Base-by-base conservation (phyloP, 2,329 filamentous ascomycete species). In the Fulvia fulva region DNA sequence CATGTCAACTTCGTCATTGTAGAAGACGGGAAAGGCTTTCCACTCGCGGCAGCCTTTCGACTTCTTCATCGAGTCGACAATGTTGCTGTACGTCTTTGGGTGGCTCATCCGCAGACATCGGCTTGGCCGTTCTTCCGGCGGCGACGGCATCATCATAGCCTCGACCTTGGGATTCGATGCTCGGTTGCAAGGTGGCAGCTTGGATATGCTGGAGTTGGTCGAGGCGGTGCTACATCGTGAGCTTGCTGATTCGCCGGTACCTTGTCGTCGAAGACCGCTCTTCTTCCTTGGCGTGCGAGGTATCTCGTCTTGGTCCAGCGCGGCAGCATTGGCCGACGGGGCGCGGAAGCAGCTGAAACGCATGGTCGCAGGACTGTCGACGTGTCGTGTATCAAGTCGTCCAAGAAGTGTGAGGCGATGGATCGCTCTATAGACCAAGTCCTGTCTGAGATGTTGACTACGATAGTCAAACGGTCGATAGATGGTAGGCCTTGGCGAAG, bases 61-160 rank as follows among this genome's bases (percentile, higher is more conserved):
- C 34, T 45, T 47, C 60, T 71, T 71, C 70, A 72, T 72, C 11
- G 63, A 62, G 51, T 65, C 61, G 53, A 72, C 68, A n/a, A 72
- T 69, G 54, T 68, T 62, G 59, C 64, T 62, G 58, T 72, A 72
- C 9, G 63, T 67, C 58, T 66, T 67, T 12, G 70, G 70, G 34
- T 70, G 65, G 56, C 65, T 68, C 49, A 72, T 62, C 23, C 70
- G 63, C 44, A 72, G 51, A 61, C 70, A 72, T 37, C 65, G 62
- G 61, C 66, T 68, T 8, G 66, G 59, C 26, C 63, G 50, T 3
- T 60, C 45, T 57, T 65, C 67, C 12, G 59, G 53, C 3, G 70
- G 70, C 9, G 67, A 54, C 8, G 69, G 66, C 69, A 71, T 71
- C 70, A 72, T 71, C 65, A 71, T 66, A 25, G 69, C 68, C 43